phyloP scores from a whole-genome alignment of 2,329 filamentous ascomycete genomes.

The Neocatenulostroma microsporum region DNA sequence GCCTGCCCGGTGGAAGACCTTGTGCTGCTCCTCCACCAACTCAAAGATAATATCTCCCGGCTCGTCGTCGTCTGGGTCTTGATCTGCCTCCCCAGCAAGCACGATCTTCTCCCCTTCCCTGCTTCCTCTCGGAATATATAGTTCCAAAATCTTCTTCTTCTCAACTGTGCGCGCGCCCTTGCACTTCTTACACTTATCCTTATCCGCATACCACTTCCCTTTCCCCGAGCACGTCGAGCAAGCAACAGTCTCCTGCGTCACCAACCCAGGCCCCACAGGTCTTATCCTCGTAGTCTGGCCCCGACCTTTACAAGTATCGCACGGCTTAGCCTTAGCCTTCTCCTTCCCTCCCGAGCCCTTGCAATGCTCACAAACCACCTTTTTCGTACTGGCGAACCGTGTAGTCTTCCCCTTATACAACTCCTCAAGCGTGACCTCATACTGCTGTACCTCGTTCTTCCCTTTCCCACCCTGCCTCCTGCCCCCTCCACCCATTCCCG shows the following conservation, averaged over 20 bases:
- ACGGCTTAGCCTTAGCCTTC: conserved; percentile 75
- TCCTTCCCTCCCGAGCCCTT: conserved; percentile 87
- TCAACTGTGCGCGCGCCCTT: conserved; percentile 82
- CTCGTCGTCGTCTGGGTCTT: conserved; percentile 77
- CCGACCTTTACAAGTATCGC: conserved; percentile 74
- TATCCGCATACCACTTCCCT: conserved; percentile 86
- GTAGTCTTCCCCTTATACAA: conserved; percentile 98
- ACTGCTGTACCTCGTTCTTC: conserved; percentile 78
- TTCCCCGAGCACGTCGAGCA: conserved; percentile 79
- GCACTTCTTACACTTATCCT: conserved; percentile 98
- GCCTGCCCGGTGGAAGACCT: conserved; percentile 72
- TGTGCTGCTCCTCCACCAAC: conserved; percentile 72
- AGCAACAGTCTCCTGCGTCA: conserved; percentile 68
- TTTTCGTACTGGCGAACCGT: conserved; percentile 92
- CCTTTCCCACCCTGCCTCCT: conserved; percentile 49
- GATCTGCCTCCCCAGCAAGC: conserved; percentile 88
- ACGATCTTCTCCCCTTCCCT: conserved; percentile 79
- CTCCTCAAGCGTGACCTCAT: conserved; percentile 86
- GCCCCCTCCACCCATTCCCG: conserved; percentile 15
- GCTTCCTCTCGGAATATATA: conserved; percentile 84
- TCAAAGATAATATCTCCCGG: conserved; percentile 92
- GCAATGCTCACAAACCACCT: conserved; percentile 78
- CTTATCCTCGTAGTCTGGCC: conserved; percentile 68
- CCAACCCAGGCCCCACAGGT: conserved; percentile 77
- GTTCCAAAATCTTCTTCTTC: conserved; percentile 88